phyloP scores from a whole-genome alignment of 2,329 filamentous ascomycete genomes.

The Mariannaea elegans region DNA sequence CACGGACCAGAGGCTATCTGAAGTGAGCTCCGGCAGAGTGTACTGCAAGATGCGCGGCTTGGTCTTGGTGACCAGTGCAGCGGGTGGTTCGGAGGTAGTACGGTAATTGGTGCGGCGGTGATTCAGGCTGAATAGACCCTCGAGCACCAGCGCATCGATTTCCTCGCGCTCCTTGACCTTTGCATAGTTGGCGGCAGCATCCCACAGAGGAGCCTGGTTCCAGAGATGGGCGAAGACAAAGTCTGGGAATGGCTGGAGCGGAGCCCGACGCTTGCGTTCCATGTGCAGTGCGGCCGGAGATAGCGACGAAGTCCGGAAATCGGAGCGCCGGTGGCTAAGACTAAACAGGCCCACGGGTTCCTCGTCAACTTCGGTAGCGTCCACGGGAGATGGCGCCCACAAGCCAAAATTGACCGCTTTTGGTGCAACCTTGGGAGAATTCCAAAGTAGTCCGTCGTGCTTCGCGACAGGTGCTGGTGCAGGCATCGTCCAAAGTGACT shows the following conservation, averaged over 20 bases:
- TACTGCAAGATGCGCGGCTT: constrained; percentile 44
- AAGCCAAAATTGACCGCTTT: constrained; percentile 34
- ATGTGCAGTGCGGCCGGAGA: constrained; percentile 35
- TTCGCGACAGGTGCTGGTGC: constrained; percentile 23
- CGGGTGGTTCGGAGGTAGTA: constrained; percentile 36
- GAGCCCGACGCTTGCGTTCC: constrained; percentile 30
- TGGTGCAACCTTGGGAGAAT: constrained; percentile 24
- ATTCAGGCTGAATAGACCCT: constrained; percentile 39
- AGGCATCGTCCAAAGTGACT: constrained; percentile 34
- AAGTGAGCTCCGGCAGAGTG: constrained; percentile 43
- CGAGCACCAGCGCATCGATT: constrained; percentile 32
- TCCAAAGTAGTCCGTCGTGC: constrained; percentile 32
- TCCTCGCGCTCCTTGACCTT: constrained; percentile 30
- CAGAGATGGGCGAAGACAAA: constrained; percentile 35
- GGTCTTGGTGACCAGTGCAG: constrained; percentile 43
- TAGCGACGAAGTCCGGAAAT: constrained; percentile 35
- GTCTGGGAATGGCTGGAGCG: constrained; percentile 31
- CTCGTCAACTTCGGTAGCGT: constrained; percentile 22
- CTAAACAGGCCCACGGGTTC: constrained; percentile 38
- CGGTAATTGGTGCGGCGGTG: constrained; percentile 40
- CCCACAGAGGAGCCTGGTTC: constrained; percentile 40
- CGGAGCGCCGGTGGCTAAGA: constrained; percentile 36
- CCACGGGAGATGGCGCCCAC: constrained; percentile 30
- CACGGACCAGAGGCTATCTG: constrained; percentile 48
- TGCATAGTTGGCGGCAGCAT: constrained; percentile 30